phyloP scores from a whole-genome alignment of 352 stramenopile species.

The Pythium guiyangense region DNA sequence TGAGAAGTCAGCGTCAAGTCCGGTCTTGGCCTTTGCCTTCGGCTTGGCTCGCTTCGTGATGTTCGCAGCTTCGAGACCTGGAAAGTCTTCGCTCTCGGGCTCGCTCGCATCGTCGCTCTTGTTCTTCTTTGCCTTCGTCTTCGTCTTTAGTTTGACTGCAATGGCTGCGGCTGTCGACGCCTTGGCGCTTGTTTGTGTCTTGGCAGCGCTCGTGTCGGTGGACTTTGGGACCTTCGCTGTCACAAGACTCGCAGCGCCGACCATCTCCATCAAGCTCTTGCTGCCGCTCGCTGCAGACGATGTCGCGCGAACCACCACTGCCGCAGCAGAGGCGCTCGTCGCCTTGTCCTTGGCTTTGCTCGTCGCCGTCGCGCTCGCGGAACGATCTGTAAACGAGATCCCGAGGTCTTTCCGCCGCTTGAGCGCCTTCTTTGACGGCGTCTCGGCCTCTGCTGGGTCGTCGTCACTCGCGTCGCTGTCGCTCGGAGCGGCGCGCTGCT shows the following conservation, averaged over 20 bases:
- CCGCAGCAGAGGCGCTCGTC: not conserved
- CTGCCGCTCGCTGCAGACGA: not conserved
- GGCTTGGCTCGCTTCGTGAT: constrained; percentile 13
- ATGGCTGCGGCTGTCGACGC: not conserved
- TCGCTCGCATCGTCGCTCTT: not conserved
- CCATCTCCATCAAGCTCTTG: constrained; percentile 19
- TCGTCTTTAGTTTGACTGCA: not conserved
- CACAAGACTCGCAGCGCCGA: constrained; percentile 8
- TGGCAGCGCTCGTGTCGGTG: not conserved
- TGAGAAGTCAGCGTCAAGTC: not conserved
- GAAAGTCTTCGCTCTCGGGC: constrained; percentile 13
- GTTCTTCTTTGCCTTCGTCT: constrained; percentile 2
- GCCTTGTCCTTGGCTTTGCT: constrained; percentile 1
- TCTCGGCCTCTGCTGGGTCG: constrained; percentile 4
- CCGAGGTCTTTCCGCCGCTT: constrained; percentile 19
- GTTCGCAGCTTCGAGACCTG: constrained; percentile 6
- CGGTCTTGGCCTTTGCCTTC: constrained; percentile 3
- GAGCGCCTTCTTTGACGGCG: constrained; percentile 14
- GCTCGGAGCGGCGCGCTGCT: constrained; percentile 10
- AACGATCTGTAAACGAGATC: constrained; percentile 2
- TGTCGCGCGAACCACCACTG: too few relatives aligned
- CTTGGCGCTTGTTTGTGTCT: not conserved
- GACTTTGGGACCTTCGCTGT: constrained; percentile 7
- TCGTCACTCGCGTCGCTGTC: not conserved
- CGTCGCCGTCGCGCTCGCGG: not conserved